These are phyloP conservation scores for Metschnikowia picachoensis DNA, from an alignment of 805 yeast genomes.

Conservation along the genomic window DNA sequence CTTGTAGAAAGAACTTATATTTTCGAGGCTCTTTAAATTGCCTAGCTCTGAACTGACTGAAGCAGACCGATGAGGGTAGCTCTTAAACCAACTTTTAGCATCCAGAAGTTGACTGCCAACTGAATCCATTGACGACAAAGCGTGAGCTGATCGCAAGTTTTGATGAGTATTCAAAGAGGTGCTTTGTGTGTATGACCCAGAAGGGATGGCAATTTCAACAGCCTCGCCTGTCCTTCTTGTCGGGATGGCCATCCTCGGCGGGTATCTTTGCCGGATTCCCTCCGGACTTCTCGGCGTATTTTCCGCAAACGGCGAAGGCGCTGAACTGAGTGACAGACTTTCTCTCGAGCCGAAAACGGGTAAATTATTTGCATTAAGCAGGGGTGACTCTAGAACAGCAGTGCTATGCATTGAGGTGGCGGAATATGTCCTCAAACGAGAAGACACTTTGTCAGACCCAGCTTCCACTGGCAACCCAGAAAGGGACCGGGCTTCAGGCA, in stretches of 20 bases:
- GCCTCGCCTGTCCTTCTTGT: constrained; percentile 78
- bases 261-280: constrained; percentile 20
- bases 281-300: constrained; percentile 15
- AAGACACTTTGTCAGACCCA: background rate
- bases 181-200: constrained; percentile 6
- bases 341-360: constrained; percentile 1
- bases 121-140: constrained; percentile 1
- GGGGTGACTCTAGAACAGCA: constrained; percentile 14
- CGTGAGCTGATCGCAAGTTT: constrained; percentile 6
- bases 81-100: constrained; percentile 25
- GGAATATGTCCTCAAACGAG: constrained; percentile 27
- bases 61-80: constrained; percentile 21
- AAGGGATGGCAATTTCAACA: constrained; percentile 57
- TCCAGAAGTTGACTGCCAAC: constrained; percentile 4
- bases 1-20: constrained; percentile 24
- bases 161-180: constrained; percentile 4
- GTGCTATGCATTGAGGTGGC: constrained; percentile 24
- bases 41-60: constrained; percentile 13
- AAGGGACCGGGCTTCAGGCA: background rate
- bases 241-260: constrained; percentile 68
- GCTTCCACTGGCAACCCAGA: no score
- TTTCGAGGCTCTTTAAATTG: constrained; percentile 24
- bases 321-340: background rate
- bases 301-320: constrained; percentile 3
- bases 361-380: constrained; percentile 11